These are phyloP conservation scores for Candida lessepsii DNA, from an alignment of 805 yeast genomes.

Conservation along the genomic window DNA sequence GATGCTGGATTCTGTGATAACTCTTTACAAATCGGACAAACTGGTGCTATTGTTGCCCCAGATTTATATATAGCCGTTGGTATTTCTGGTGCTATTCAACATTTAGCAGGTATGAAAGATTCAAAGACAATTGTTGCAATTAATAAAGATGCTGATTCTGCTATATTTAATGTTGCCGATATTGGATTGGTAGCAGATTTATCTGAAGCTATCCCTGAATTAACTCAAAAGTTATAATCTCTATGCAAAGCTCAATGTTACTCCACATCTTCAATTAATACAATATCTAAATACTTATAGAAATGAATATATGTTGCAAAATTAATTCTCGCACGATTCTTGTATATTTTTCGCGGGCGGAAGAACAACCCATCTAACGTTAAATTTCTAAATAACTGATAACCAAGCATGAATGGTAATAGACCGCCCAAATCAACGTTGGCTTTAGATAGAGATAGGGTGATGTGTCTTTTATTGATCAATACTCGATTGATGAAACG, in stretches of 20 bases:
- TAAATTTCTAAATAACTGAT: no score
- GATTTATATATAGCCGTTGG: conserved; percentile 92
- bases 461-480: conserved; percentile 40
- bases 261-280: no score
- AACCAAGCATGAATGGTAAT: conserved; percentile 1
- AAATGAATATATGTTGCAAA: neutral
- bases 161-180: conserved; percentile 90
- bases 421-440: conserved; percentile 7
- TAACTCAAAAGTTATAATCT: conserved; percentile 63
- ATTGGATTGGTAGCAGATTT: conserved; percentile 87
- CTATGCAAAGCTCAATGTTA: no score
- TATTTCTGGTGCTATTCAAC: conserved; percentile 96
- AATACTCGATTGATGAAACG: conserved; percentile 44
- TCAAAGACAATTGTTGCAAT: conserved; percentile 91
- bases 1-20: conserved; percentile 95
- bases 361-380: neutral
- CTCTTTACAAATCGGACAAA: conserved; percentile 95
- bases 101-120: conserved; percentile 98
- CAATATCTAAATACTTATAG: no score
- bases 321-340: neutral
- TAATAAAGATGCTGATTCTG: conserved; percentile 92
- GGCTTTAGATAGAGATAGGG: conserved; percentile 34
- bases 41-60: conserved; percentile 97
- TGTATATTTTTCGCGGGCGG: conserved; percentile 2
- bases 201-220: conserved; percentile 84